Evolutionary conservation across 2,329 filamentous ascomycete species (phyloP).

Genomic region (Fusarium nanum): DNA sequence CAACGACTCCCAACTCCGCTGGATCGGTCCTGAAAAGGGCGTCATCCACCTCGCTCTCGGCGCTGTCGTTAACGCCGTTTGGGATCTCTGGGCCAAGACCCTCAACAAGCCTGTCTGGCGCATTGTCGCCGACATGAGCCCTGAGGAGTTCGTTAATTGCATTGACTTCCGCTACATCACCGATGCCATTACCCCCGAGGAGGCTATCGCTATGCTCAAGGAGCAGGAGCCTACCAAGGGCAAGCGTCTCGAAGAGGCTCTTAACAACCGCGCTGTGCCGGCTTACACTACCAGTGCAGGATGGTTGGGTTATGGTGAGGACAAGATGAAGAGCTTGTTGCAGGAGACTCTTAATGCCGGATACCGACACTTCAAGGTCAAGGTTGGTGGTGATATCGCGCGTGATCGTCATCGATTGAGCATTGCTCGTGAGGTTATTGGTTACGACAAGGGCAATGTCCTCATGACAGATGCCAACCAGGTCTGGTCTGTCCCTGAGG

Average conservation of each 20-base stretch:
- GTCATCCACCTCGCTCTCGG: slow-evolving; percentile 93
- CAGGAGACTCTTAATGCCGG: slow-evolving; percentile 80
- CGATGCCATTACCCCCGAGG: slow-evolving; percentile 88
- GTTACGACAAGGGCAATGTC: slow-evolving; percentile 83
- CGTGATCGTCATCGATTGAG: slow-evolving; percentile 76
- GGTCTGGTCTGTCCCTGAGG: slow-evolving; percentile 90
- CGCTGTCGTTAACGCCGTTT: slow-evolving; percentile 89
- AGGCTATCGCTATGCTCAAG: slow-evolving; percentile 78
- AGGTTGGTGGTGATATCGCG: slow-evolving; percentile 80
- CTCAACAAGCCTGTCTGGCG: slow-evolving; percentile 90
- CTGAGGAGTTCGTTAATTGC: slow-evolving; percentile 86
- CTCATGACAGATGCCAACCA: slow-evolving; percentile 96
- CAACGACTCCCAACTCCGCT: slow-evolving; percentile 87
- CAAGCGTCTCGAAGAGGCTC: slow-evolving; percentile 77
- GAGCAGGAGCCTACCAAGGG: slow-evolving; percentile 75
- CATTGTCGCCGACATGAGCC: slow-evolving; percentile 89
- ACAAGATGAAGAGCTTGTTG: slow-evolving; percentile 83
- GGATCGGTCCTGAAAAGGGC: slow-evolving; percentile 95
- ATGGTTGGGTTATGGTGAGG: slow-evolving; percentile 91
- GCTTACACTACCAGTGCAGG: slow-evolving; percentile 92
- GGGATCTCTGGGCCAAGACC: slow-evolving; percentile 94
- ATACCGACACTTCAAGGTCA: slow-evolving; percentile 90
- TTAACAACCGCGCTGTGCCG: slow-evolving; percentile 79
- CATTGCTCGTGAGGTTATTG: slow-evolving; percentile 83
- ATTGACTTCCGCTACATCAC: slow-evolving; percentile 97